Conservation (phyloP, 2,329 filamentous ascomycete species). For the Curvularia sp. region DNA sequence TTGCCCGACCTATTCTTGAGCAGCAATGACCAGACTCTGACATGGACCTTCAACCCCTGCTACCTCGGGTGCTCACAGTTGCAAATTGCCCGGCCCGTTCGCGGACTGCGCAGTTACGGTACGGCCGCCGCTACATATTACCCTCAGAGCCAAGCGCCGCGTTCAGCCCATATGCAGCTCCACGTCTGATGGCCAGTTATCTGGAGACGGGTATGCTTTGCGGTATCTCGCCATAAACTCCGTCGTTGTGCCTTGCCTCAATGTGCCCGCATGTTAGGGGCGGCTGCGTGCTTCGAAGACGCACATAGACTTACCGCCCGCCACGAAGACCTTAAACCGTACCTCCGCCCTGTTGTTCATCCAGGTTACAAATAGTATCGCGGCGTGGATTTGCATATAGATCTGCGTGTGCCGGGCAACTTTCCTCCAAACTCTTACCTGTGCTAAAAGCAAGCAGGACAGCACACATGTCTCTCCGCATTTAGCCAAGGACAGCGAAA, state of each 20-base stretch:
- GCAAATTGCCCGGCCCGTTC: background rate
- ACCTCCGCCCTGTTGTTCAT: background rate
- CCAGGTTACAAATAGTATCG: background rate
- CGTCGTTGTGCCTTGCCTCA: conserved; percentile 5
- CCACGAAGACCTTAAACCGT: conserved; percentile 1
- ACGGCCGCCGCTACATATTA: conserved; percentile 4
- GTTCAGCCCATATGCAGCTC: background rate
- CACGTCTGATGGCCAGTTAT: background rate
- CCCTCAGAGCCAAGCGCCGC: conserved; percentile 2
- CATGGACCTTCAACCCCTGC: background rate
- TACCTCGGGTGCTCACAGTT: conserved; percentile 1
- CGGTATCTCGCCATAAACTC: conserved; percentile 5
- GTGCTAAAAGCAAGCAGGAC: conserved; percentile 9
- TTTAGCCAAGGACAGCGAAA: conserved; percentile 19
- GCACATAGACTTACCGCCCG: conserved; percentile 17
- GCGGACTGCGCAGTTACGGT: conserved; percentile 4
- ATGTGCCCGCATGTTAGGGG: conserved; percentile 16
- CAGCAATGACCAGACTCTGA: background rate
- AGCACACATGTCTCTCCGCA: conserved; percentile 26
- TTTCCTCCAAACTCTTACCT: background rate
- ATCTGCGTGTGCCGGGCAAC: background rate
- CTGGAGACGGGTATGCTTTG: background rate
- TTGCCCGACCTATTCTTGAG: conserved; percentile 16
- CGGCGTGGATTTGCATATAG: background rate
- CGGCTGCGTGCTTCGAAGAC: conserved; percentile 19